These are phyloP conservation scores for Exidia glandulosa DNA, from an alignment of 768 basidiomycete genomes.

Conservation along the genomic window DNA sequence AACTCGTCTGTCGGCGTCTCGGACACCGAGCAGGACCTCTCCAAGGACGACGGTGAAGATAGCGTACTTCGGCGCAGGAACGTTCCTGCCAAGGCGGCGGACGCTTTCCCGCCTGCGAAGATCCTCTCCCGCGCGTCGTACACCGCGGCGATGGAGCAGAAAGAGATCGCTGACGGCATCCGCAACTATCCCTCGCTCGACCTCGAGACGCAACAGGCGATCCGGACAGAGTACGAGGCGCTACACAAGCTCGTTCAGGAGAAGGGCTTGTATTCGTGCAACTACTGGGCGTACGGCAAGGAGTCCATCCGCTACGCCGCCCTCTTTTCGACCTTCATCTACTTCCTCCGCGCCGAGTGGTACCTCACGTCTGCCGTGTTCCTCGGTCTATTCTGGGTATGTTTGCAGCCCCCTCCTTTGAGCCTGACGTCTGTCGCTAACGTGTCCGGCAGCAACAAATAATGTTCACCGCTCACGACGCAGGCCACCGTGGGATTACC, in stretches of 20 bases:
- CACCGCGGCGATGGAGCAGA: neutral
- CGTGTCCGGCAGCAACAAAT: conserved; percentile 53
- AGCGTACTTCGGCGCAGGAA: neutral
- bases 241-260: conserved; percentile 64
- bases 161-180: neutral
- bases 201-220: conserved; percentile 54
- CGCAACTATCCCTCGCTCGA: conserved; percentile 33
- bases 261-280: conserved; percentile 82
- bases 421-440: neutral
- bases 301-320: conserved; percentile 75
- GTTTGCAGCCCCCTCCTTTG: neutral
- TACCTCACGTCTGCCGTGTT: conserved; percentile 63
- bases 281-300: conserved; percentile 79
- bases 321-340: conserved; percentile 53
- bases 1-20: neutral
- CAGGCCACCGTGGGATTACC: conserved; percentile 90
- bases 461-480: conserved; percentile 84
- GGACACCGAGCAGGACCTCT: neutral
- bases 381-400: conserved; percentile 72
- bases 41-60: neutral
- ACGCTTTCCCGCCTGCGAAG: neutral
- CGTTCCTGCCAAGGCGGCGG: neutral
- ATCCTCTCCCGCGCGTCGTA: conserved; percentile 5
- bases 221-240: conserved; percentile 53
- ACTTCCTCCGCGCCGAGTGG: conserved; percentile 38